These are phyloP conservation scores for Mycena vulgaris DNA, from an alignment of 768 basidiomycete genomes.

Conservation along the genomic window DNA sequence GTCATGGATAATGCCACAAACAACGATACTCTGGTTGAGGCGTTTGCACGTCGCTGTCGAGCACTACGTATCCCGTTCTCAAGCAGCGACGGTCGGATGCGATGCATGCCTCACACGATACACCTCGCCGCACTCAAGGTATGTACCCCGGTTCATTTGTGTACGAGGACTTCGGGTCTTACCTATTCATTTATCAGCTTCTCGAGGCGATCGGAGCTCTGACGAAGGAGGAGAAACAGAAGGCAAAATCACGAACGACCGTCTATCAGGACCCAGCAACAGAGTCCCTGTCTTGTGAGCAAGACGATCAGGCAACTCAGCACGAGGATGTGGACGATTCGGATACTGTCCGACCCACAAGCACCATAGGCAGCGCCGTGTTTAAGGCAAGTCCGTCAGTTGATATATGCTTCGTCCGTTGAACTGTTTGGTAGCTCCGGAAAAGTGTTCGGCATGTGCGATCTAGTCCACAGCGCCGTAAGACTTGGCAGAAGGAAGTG, in stretches of 20 bases:
- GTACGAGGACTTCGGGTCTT: no score
- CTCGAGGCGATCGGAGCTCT: slow-evolving; percentile 29
- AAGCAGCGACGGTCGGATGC: slow-evolving; percentile 41
- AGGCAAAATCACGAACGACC: neutral
- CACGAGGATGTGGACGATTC: neutral
- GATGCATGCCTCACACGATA: slow-evolving; percentile 57
- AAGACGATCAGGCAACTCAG: neutral
- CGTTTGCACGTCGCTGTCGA: slow-evolving; percentile 35
- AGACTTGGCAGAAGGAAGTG: slow-evolving; percentile 11
- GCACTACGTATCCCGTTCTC: slow-evolving; percentile 43
- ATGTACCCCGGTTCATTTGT: neutral
- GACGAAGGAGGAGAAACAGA: slow-evolving; percentile 5
- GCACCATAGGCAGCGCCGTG: slow-evolving; percentile 1
- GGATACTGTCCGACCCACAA: neutral
- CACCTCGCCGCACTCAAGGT: slow-evolving; percentile 54
- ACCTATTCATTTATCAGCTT: slow-evolving; percentile 3
- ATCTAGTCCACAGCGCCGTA: slow-evolving; percentile 23
- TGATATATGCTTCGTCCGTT: neutral
- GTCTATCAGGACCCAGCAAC: slow-evolving; percentile 28
- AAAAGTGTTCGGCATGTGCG: slow-evolving; percentile 30
- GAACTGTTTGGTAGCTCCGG: slow-evolving; percentile 10
- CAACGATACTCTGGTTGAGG: slow-evolving; percentile 50
- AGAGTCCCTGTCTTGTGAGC: neutral
- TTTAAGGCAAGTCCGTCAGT: slow-evolving; percentile 2
- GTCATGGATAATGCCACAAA: slow-evolving; percentile 51